These are phyloP conservation scores for Diaporthe humulicola DNA, from an alignment of 2,329 filamentous ascomycete species.

Conservation along the genomic window DNA sequence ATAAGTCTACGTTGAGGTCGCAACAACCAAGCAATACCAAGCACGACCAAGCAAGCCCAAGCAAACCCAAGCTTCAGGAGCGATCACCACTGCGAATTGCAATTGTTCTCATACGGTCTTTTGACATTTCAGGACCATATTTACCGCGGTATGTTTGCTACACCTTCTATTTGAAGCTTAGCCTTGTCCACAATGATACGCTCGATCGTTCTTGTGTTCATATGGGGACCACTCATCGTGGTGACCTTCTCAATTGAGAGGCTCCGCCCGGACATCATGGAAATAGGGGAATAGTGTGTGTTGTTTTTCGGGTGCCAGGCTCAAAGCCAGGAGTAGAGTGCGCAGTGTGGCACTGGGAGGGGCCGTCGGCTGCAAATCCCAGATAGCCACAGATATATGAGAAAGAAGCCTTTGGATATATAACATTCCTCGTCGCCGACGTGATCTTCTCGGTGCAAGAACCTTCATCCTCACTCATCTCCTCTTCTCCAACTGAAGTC, in stretches of 20 bases:
- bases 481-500: neutral
- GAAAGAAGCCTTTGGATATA: neutral
- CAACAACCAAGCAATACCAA: slow-evolving; percentile 23
- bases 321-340: neutral
- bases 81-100: slow-evolving; percentile 4
- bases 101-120: neutral
- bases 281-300: neutral
- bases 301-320: neutral
- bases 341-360: neutral
- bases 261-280: neutral
- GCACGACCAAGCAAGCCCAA: slow-evolving; percentile 7
- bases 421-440: neutral
- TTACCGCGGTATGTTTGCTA: neutral
- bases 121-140: slow-evolving; percentile 23
- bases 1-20: neutral
- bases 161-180: slow-evolving; percentile 20
- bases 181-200: neutral
- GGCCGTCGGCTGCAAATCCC: neutral
- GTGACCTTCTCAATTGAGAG: slow-evolving; percentile 19
- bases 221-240: neutral
- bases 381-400: neutral
- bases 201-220: slow-evolving; percentile 15
- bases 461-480: neutral
- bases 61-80: slow-evolving; percentile 2
- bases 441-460: accelerated